These are phyloP conservation scores for Hansfordia pulvinata DNA, from an alignment of 2,329 filamentous ascomycete species.

Conservation along the genomic window DNA sequence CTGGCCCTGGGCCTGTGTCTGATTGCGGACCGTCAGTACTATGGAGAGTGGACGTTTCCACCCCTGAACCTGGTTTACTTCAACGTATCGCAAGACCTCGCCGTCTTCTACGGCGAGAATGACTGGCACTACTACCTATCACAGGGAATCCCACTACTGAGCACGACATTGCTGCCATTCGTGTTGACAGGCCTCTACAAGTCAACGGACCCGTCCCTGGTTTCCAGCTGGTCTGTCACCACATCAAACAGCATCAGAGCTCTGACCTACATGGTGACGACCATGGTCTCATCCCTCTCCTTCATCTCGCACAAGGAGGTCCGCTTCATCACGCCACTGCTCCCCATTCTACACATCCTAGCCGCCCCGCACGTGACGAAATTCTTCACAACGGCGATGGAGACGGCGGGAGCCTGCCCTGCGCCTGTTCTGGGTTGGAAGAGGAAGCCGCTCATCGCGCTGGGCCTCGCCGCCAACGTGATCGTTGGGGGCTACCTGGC, in stretches of 20 bases:
- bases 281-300: conserved; percentile 53
- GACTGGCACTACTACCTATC: conserved; percentile 87
- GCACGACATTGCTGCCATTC: conserved; percentile 75
- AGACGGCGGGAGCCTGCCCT: conserved; percentile 11
- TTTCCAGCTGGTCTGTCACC: conserved; percentile 17
- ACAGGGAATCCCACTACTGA: conserved; percentile 76
- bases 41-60: conserved; percentile 76
- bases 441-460: conserved; percentile 41
- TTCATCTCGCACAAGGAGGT: conserved; percentile 91
- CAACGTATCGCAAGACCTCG: conserved; percentile 77
- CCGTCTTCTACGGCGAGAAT: conserved; percentile 85
- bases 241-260: conserved; percentile 32
- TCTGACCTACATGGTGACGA: conserved; percentile 42
- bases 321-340: conserved; percentile 86
- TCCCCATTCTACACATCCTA: conserved; percentile 75
- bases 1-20: conserved; percentile 49
- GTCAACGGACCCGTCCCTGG: conserved; percentile 21
- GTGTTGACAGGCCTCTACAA: conserved; percentile 49
- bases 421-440: conserved; percentile 22
- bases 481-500: conserved; percentile 62
- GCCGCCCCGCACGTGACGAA: conserved; percentile 51
- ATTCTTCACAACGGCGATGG: conserved; percentile 43
- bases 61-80: conserved; percentile 79
- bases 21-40: conserved; percentile 64
- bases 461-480: conserved; percentile 52